Base-by-base conservation (phyloP, 2,329 filamentous ascomycete species). In the Fusarium sp. region DNA sequence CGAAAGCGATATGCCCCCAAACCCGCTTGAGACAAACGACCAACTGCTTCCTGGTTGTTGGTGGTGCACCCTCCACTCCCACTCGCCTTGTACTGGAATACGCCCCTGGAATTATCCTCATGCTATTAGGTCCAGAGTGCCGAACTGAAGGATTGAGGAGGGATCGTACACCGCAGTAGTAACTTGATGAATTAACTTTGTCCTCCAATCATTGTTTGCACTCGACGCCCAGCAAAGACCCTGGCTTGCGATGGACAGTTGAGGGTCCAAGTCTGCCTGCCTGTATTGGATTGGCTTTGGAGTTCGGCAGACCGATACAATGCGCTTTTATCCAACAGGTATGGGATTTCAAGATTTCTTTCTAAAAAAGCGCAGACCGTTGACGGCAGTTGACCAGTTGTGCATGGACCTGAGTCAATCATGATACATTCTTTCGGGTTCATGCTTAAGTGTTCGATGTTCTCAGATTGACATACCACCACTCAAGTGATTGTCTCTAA, bases 161-260 rank as follows among this genome's bases (percentile, higher is more conserved):
- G 56, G 42, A 64, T 45, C 45, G 18, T 18, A 37, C 34, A 37
- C 34, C 34, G 34, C 34, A 37, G 34, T 37, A 54, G 55, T 55
- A 22, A 25, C 34, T 37, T 41, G 51, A 18, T 65, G 48, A 27
- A 46, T 46, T 27, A 13, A 52, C 49, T 75, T 75, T 70, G 68
- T 56, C 73, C 73, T 75, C 73, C 73, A 75, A 75, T 75, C 71
- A 73, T 57, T 44, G 42, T 45, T 37, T 59, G 55, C 22, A 27
- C 37, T 37, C 24, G 25, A 34, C 56, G 32, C 46, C 27, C 45
- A 55, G 37, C 27, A 52, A 25, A n/a, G 40, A 47, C 51, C 70
- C 61, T 66, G 70, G 53, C 54, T 67, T 56, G 37, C 44, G 45
- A 49, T 46, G 42, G 27, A 34, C 49, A 27, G 30, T 29, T 57